Evolutionary conservation across 2,329 filamentous ascomycete genomes (phyloP).

Genomic region (Pyrenophora tritici-repentis): DNA sequence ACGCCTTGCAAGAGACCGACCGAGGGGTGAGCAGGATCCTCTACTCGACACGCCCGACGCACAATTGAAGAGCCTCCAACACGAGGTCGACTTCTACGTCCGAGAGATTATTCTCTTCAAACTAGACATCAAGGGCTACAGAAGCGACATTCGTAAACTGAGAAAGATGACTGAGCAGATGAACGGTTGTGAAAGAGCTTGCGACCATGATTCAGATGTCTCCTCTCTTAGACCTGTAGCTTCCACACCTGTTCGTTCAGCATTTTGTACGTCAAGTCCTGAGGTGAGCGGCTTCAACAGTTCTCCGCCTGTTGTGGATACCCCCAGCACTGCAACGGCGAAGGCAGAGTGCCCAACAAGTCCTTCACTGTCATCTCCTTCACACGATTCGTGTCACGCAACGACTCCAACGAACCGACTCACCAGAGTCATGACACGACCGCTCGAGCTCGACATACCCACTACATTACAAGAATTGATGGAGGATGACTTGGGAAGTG

Average conservation of each 20-base stretch:
- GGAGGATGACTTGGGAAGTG: conserved; percentile 15
- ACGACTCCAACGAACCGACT: background rate
- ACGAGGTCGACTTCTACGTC: conserved; percentile 51
- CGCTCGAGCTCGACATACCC: conserved; percentile 14
- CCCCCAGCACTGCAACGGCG: conserved; percentile 14
- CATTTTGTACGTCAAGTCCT: conserved; percentile 23
- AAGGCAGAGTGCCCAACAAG: conserved; percentile 16
- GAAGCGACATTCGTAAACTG: conserved; percentile 46
- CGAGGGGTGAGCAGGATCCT: conserved; percentile 3
- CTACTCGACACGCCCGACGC: conserved; percentile 18
- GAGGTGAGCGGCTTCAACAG: conserved; percentile 25
- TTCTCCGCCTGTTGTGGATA: conserved; percentile 23
- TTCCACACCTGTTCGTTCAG: conserved; percentile 28
- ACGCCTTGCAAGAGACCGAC: conserved; percentile 37
- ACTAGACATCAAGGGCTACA: conserved; percentile 55
- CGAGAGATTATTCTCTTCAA: conserved; percentile 57
- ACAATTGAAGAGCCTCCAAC: conserved; percentile 39
- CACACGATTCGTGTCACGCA: conserved; percentile 12
- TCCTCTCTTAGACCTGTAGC: conserved; percentile 31
- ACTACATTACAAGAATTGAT: conserved; percentile 26
- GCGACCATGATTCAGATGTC: conserved; percentile 36
- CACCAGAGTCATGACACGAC: conserved; percentile 8
- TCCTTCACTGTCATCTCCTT: conserved; percentile 12
- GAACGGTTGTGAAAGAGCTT: conserved; percentile 26
- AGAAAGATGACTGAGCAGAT: conserved; percentile 35